Base-by-base conservation (phyloP, 148 eudicot species). In the Simmondsia chinensis region DNA sequence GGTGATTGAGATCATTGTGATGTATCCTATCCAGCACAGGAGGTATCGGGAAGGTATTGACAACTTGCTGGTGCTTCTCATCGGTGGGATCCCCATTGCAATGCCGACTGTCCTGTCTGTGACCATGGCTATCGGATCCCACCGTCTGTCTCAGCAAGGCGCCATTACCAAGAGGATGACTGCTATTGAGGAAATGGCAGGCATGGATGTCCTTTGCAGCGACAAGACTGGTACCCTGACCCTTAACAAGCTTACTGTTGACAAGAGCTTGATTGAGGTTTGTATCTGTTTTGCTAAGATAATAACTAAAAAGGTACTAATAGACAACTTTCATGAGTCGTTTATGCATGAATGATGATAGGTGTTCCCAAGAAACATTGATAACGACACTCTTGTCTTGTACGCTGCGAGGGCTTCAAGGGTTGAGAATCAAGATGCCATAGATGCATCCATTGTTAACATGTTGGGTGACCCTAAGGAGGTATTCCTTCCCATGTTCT, bases 151-250 rank as follows among this genome's bases (percentile, higher is more conserved):
- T 18, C 73, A 83, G 25, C 94, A 83, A 52, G 94, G 94, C 16
- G 94, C 94, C 30, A 80, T 83, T 20, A 83, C 87, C 20, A 83
- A 83, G 68, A 83, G 94, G 46, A 83, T 83, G 94, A 83, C 94
- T 6, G 87, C 94, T 52, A 80, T 83, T 32, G 87, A 79, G 41
- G 94, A 83, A 56, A 83, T 83, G 94, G 94, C 94, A 4, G 87
- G 94, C 6, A 83, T 83, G 94, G 88, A 83, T 64, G 82, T 83
- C 22, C 84, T 83, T 16, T 83, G 94, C 48, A 83, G 94, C 43
- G 94, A 83, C 59, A 83, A 79, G 60, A 83, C 94, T 0, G 94
- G 94, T 6, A 80, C 94, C 20, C 87, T 83, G 32, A 83, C 94
- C 3, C 82, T 82, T 31, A 82, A 82, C 65, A 82, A 78, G 66